These are phyloP conservation scores for Candida ipomoeae DNA, from an alignment of 805 yeast genomes.

Conservation along the genomic window DNA sequence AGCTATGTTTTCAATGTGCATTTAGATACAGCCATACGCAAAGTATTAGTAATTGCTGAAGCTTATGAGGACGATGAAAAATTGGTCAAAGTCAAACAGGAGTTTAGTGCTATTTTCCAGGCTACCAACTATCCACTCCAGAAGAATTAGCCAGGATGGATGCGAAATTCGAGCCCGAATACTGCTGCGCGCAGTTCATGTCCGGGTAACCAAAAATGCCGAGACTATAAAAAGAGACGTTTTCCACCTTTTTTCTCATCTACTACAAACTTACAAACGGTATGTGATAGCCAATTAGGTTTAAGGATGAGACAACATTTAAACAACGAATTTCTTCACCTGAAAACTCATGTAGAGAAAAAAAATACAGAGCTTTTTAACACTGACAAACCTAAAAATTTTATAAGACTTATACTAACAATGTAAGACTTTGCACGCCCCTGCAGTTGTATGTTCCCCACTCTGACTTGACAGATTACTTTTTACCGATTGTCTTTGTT, in stretches of 20 bases:
- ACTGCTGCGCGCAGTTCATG: not conserved
- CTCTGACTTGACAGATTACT: too few relatives aligned
- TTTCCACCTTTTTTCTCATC: not conserved
- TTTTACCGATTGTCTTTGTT: not conserved
- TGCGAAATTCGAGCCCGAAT: slow-evolving; percentile 1
- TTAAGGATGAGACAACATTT: slow-evolving; percentile 18
- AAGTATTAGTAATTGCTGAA: slow-evolving; percentile 3
- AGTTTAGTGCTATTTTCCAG: not conserved
- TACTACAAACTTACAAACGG: slow-evolving; percentile 5
- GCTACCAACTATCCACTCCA: not conserved
- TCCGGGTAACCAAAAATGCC: slow-evolving; percentile 17
- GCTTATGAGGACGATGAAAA: not conserved
- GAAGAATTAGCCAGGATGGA: not conserved
- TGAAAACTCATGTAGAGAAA: slow-evolving; percentile 56
- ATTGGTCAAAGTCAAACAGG: not conserved
- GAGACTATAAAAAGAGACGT: slow-evolving; percentile 9
- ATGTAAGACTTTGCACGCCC: not conserved
- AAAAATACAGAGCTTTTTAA: slow-evolving; percentile 65
- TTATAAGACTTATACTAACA: slow-evolving; percentile 11
- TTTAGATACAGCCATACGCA: slow-evolving; percentile 15
- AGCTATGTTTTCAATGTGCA: slow-evolving; percentile 10
- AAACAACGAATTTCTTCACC: slow-evolving; percentile 65
- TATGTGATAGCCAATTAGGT: slow-evolving; percentile 14
- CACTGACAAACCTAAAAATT: slow-evolving; percentile 41
- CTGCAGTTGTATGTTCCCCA: not conserved